Percentiles rank a stretch among this genome's conserved stretches.
phyloP scores from a whole-genome alignment of 257 asterid genomes.

The Nicotiana sylvestris region DNA sequence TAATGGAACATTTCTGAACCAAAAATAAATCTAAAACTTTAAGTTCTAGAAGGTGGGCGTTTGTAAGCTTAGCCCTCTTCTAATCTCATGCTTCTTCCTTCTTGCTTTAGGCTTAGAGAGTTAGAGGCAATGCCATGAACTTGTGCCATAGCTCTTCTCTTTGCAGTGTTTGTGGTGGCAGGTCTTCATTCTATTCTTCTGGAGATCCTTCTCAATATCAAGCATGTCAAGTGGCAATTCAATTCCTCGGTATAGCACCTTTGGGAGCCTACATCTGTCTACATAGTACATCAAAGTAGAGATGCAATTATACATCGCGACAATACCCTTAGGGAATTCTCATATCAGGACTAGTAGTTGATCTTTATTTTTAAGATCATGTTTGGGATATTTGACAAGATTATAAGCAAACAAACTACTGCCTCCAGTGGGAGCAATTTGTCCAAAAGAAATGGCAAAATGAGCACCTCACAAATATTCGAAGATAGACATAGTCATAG shows the following conservation, averaged over 20 bases:
- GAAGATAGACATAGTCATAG: no score
- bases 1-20: not conserved
- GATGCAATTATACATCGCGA: slow-evolving; percentile 5
- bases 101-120: slow-evolving; percentile 52
- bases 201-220: slow-evolving; percentile 76
- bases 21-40: slow-evolving; percentile 29
- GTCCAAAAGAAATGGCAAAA: no score
- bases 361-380: slow-evolving; percentile 51
- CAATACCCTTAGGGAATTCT: slow-evolving; percentile 59
- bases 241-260: slow-evolving; percentile 51
- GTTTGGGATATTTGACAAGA: slow-evolving; percentile 54
- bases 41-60: slow-evolving; percentile 83
- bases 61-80: slow-evolving; percentile 90
- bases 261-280: slow-evolving; percentile 45
- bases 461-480: no score
- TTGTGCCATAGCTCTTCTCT: slow-evolving; percentile 72
- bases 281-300: no score
- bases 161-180: slow-evolving; percentile 69
- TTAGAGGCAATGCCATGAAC: slow-evolving; percentile 46
- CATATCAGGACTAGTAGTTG: slow-evolving; percentile 51
- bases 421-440: no score
- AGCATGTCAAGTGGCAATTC: slow-evolving; percentile 77
- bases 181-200: slow-evolving; percentile 63
- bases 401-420: not conserved
- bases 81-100: slow-evolving; percentile 70